Evolutionary conservation across 2,329 filamentous ascomycete species (phyloP).

Genomic region (Neonectria sp.): DNA sequence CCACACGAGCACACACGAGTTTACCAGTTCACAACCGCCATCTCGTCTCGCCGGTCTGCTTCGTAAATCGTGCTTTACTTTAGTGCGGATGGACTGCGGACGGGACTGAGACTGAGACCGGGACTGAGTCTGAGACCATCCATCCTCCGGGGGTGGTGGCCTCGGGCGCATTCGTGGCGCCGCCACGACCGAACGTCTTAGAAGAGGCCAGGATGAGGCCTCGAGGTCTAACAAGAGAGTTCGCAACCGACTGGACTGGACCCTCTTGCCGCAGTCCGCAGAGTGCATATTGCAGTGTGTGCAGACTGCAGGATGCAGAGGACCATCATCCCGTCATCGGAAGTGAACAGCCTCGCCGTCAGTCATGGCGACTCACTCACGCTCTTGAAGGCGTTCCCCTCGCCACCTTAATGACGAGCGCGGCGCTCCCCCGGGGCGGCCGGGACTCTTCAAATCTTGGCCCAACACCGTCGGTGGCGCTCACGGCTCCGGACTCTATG

Average conservation of each 20-base stretch:
- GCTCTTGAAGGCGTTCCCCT: conserved; percentile 19
- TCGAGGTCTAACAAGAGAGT: conserved; percentile 37
- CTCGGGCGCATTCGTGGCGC: conserved; percentile 43
- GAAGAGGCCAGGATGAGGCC: conserved; percentile 32
- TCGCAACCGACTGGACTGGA: conserved; percentile 26
- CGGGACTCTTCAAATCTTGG: neutral
- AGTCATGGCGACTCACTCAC: neutral
- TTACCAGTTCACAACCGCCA: neutral
- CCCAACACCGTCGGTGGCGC: conserved; percentile 17
- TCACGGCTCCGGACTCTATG: conserved; percentile 18
- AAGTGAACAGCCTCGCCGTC: neutral
- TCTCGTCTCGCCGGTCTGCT: neutral
- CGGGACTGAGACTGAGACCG: conserved; percentile 27
- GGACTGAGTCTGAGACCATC: conserved; percentile 29
- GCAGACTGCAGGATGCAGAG: conserved; percentile 13
- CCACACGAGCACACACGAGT: neutral
- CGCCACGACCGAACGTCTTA: conserved; percentile 46
- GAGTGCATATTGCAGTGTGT: neutral
- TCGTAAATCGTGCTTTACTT: neutral
- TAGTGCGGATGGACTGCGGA: neutral
- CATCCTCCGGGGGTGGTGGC: conserved; percentile 27
- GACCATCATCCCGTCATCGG: conserved; percentile 18
- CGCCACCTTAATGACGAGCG: conserved; percentile 14
- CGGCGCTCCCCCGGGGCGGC: neutral
- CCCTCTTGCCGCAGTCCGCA: conserved; percentile 8